Evolutionary conservation across 768 basidiomycete species (phyloP), one percentile per base, ranked within the genome.

Genomic region (Agrocybe praecox): DNA sequence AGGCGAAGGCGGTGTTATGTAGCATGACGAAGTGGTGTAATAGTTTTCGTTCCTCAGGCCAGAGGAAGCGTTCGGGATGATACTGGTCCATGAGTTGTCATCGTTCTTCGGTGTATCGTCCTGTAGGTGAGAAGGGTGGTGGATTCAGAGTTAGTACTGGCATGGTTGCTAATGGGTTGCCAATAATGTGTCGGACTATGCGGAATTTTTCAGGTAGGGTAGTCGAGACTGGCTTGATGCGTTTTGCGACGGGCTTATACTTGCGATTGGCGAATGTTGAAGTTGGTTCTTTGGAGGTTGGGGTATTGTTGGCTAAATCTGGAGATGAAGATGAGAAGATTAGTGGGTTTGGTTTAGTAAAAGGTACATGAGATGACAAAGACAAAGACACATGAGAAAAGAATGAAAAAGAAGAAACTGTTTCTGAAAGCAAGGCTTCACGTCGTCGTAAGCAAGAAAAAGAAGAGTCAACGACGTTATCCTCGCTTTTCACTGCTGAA

Each of bases 1-100:
- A 81, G 0, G 78, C 75, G 36, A 81, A 74, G 0, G 57, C 75
- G 0, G 58, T 8, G 23, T 78, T 60, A 4, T 75, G 68, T 15
- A 54, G 21, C 22, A 53, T 59, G 53, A 79, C 61, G 1, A 76
- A 48, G 12, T 75, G 63, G 32, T 75, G 67, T 0, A 71, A 29
- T 3, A 79, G 55, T 8, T 63, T 64, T 7, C 57, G 53, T 36
- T 78, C 75, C 19, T 72, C 68, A 0, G 62, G 60, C 62, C 49
- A 67, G 0, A 80, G 65, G 54, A 77, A 78, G 6, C 52, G 59
- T 1, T 46, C 42, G 9, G 47, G 22, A 2, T 56, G 56, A 2
- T 68, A 40, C 1, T 54, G 47, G 0, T 61, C 58, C 17, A 52
- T 34, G 15, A 11, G 32, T 17, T 36, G 17, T 23, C 53, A 62